Conservation (phyloP, 179 eudicot genomes). For the Beta lomatogona region DNA sequence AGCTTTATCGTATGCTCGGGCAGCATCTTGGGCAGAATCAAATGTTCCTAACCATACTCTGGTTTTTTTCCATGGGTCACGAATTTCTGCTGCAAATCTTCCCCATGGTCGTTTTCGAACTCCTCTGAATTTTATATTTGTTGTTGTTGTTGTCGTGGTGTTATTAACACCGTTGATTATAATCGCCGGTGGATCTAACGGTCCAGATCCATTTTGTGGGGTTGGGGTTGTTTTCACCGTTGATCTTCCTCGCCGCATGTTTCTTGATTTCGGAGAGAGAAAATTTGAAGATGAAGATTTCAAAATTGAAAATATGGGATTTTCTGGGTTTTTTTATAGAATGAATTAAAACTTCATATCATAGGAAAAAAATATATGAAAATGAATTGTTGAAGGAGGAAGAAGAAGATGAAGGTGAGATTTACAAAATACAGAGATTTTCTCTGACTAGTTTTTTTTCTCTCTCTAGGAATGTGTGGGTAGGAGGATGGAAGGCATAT, state of each 20-base stretch:
- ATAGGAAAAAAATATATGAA: too few species aligned
- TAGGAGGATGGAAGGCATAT: constrained; percentile 31
- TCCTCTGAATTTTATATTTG: constrained; percentile 49
- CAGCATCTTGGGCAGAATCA: constrained; percentile 77
- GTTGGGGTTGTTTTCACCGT: constrained; percentile 16
- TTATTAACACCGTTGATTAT: too few species aligned
- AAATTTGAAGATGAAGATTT: too few species aligned
- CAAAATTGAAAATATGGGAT: too few species aligned
- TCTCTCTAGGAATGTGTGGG: constrained; percentile 32
- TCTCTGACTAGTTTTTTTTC: constrained; percentile 8
- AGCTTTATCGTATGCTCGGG: constrained; percentile 79
- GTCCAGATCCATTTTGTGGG: constrained; percentile 42
- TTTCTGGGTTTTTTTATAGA: not conserved
- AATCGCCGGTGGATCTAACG: constrained; percentile 17
- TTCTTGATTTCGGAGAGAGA: too few species aligned
- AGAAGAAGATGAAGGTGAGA: not conserved
- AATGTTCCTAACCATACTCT: constrained; percentile 91
- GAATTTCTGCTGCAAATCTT: constrained; percentile 78
- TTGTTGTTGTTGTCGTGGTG: too few species aligned
- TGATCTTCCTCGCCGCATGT: constrained; percentile 52
- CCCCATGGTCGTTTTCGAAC: constrained; percentile 88
- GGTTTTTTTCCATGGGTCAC: constrained; percentile 83
- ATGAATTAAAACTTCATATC: too few species aligned
- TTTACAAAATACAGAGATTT: not conserved
- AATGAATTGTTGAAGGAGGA: too few species aligned